phyloP scores from a whole-genome alignment of 805 yeast genomes.

The Pichia rugopelliculosa region DNA sequence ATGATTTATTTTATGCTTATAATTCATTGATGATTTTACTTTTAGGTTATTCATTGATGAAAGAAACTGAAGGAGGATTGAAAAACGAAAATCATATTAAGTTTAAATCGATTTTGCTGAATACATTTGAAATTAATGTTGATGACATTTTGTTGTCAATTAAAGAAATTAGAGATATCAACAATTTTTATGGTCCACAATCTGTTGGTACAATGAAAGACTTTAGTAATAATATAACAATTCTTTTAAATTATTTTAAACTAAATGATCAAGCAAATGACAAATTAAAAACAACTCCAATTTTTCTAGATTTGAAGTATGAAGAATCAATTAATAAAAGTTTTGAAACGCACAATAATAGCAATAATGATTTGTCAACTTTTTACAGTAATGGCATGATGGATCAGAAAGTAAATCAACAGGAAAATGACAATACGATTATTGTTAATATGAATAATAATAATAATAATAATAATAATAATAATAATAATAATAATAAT shows the following conservation, averaged over 20 bases:
- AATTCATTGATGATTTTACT: constrained; percentile 29
- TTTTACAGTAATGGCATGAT: neutral
- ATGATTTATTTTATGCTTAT: constrained; percentile 33
- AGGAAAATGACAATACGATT: neutral
- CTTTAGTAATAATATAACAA: constrained; percentile 26
- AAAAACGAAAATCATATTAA: constrained; percentile 4
- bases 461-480: neutral
- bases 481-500: neutral
- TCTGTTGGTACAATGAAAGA: constrained; percentile 27
- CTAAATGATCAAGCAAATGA: neutral
- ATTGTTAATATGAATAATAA: neutral
- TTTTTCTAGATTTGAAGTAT: neutral
- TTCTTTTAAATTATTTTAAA: constrained; percentile 19
- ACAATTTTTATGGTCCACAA: constrained; percentile 10
- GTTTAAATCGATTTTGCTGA: constrained; percentile 6
- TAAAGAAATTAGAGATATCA: constrained; percentile 13
- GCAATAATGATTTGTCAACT: neutral
- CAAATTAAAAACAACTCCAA: neutral
- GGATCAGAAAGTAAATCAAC: neutral
- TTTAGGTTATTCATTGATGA: constrained; percentile 25
- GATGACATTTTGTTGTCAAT: constrained; percentile 11
- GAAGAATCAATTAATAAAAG: neutral
- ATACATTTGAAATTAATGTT: constrained; percentile 7
- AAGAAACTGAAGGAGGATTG: constrained; percentile 6
- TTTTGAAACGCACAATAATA: neutral